These are phyloP conservation scores for Chenopodium formosanum DNA, from an alignment of 148 eudicot species.

Conservation along the genomic window DNA sequence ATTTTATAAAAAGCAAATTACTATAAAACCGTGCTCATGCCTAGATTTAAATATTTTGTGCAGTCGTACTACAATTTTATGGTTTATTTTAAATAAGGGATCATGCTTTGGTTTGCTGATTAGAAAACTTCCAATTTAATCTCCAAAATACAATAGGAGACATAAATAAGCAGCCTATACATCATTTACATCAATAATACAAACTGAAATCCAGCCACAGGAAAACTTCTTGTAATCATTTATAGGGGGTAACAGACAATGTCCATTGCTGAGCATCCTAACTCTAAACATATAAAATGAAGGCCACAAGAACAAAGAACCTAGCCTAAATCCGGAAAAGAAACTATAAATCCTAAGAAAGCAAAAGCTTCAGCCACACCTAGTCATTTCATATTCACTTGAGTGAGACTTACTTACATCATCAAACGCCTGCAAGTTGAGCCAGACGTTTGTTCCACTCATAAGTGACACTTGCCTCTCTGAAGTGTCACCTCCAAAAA, in stretches of 20 bases:
- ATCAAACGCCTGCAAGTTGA: constrained; percentile 64
- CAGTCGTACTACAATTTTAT: too few species aligned
- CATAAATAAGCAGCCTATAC: background rate
- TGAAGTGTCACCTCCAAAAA: constrained; percentile 93
- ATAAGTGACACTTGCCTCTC: constrained; percentile 93
- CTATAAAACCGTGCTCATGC: too few species aligned
- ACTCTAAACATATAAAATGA: background rate
- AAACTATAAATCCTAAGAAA: background rate
- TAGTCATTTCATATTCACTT: background rate
- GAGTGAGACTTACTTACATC: constrained; percentile 55
- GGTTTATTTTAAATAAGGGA: too few species aligned
- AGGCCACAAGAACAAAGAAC: background rate
- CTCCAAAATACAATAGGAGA: too few species aligned
- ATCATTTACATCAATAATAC: too few species aligned
- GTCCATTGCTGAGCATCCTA: background rate
- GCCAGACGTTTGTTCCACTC: constrained; percentile 98
- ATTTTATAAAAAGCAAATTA: too few species aligned
- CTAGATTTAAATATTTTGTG: too few species aligned
- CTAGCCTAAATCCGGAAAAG: background rate
- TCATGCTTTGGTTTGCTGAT: background rate
- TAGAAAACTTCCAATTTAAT: background rate
- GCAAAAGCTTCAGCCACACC: background rate
- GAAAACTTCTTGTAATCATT: background rate
- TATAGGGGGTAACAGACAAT: background rate
- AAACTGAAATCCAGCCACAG: background rate